Percentiles rank a stretch among this genome's conserved stretches.
These are phyloP conservation scores for Penicillium argentinense DNA, from an alignment of 495 filamentous ascomycete genomes.

Conservation along the genomic window DNA sequence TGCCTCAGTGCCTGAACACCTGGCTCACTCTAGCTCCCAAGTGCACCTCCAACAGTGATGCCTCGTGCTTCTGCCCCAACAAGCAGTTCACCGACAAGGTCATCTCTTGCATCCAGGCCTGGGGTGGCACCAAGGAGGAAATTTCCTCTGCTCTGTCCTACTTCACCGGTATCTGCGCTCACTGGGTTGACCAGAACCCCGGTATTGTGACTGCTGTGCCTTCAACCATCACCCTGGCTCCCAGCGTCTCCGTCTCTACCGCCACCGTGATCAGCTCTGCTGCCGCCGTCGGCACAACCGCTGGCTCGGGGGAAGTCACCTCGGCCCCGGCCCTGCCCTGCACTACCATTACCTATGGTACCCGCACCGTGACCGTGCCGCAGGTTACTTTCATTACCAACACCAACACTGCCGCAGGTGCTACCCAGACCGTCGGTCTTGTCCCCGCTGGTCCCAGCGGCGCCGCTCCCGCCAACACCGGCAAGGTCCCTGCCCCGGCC, in stretches of 20 bases:
- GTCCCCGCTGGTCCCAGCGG: constrained; percentile 23
- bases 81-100: constrained; percentile 74
- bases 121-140: constrained; percentile 65
- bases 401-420: constrained; percentile 43
- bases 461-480: constrained; percentile 21
- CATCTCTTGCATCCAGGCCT: constrained; percentile 76
- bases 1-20: constrained; percentile 92
- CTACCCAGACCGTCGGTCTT: constrained; percentile 45
- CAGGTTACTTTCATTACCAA: constrained; percentile 69
- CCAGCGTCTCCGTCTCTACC: constrained; percentile 28
- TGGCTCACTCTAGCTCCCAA: constrained; percentile 68
- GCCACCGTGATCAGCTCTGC: constrained; percentile 11
- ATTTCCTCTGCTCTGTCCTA: constrained; percentile 72
- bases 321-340: constrained; percentile 40
- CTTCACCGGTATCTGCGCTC: constrained; percentile 89
- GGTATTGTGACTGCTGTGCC: constrained; percentile 76
- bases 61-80: constrained; percentile 83
- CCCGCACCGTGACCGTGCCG: constrained; percentile 71
- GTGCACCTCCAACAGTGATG: constrained; percentile 83
- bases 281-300: neutral
- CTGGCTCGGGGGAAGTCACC: constrained; percentile 31
- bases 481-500: constrained; percentile 19
- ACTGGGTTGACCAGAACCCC: constrained; percentile 73
- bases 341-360: constrained; percentile 62
- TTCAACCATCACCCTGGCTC: constrained; percentile 56